Base-by-base conservation (phyloP, 352 stramenopile species). In the Discostella stelligera region DNA sequence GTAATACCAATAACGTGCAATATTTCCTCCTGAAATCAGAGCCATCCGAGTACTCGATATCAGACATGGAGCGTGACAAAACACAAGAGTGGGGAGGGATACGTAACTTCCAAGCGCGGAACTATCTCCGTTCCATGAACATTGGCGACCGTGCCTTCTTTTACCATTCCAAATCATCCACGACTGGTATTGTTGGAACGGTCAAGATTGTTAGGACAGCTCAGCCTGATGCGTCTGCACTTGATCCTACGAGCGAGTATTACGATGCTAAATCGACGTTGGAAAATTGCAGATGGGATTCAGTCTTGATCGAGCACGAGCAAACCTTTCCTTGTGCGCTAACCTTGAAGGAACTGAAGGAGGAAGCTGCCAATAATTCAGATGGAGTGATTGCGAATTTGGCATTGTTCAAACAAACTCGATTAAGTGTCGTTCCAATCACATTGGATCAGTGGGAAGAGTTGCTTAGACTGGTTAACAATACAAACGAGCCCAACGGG, bases 11-110 rank as follows among this genome's bases (percentile, higher is more conserved):
- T 20, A 10, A 16, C 21, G 55, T 25, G 21, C 55, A 66, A 74
- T 84, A 80, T 56, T 87, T 79, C 48, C 49, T 84, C 14, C 21
- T 87, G 4, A 84, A 84, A 75, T 82, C 75, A 0, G 80, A 87
- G 61, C 79, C 79, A 1, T 39, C 52, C 60, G 80, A 84, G 27
- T 86, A 77, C 59, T 84, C 80, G 13, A 84, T 86, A 41, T 48
- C 62, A 13, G 59, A 86, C 55, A 48, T 86, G 11, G 27, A 79
- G 62, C 20, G 41, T n/a, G 46, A 78, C 25, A 50, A 60, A n/a
- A 63, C 44, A 41, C 54, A 83, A 60, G 79, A 86, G 63, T 86
- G 79, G 79, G 64, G 77, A 53, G 80, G 80, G 7, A 72, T 86
- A 41, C 66, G 80, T 14, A 86, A 82, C 58, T 86, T 77, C 67